Conservation (phyloP, 257 asterid genomes). For the Petunia axillaris region DNA sequence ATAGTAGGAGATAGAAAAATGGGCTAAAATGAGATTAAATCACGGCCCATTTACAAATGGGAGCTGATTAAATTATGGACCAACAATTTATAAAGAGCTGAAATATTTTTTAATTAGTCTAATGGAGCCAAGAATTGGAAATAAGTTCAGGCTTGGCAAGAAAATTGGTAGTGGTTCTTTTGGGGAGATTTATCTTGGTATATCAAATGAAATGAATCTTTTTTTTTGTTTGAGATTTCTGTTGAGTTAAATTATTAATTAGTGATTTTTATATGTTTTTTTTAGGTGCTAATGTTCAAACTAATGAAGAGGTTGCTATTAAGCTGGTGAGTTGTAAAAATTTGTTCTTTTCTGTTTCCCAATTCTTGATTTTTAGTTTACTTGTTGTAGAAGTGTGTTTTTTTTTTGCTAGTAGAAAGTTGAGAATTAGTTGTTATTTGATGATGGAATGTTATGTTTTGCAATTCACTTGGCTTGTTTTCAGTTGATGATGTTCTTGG, state of each 20-base stretch:
- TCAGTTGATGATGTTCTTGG: not conserved
- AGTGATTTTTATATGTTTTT: not conserved
- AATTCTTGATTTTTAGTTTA: not conserved
- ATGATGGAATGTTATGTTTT: not conserved
- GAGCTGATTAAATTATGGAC: not conserved
- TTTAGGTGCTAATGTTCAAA: conserved; percentile 61
- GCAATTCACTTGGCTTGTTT: not conserved
- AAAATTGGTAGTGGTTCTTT: conserved; percentile 77
- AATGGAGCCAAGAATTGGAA: conserved; percentile 78
- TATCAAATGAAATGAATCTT: not conserved
- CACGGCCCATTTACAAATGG: not conserved
- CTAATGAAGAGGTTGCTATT: conserved; percentile 76
- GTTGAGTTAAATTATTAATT: not conserved
- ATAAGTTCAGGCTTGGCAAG: conserved; percentile 62
- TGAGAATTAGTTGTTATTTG: not conserved
- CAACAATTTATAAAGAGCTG: not conserved
- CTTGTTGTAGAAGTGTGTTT: not conserved
- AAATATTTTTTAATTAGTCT: conserved; percentile 21
- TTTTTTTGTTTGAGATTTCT: not conserved
- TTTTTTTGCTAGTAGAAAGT: not conserved
- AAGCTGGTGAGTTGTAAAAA: conserved; percentile 41
- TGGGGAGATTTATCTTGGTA: conserved; percentile 60
- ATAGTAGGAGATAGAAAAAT: not conserved
- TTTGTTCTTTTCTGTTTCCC: not conserved
- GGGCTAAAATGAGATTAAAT: conserved; percentile 17